Evolutionary conservation across 2,329 filamentous ascomycete genomes (phyloP).

Genomic region (Diplodia mutila): DNA sequence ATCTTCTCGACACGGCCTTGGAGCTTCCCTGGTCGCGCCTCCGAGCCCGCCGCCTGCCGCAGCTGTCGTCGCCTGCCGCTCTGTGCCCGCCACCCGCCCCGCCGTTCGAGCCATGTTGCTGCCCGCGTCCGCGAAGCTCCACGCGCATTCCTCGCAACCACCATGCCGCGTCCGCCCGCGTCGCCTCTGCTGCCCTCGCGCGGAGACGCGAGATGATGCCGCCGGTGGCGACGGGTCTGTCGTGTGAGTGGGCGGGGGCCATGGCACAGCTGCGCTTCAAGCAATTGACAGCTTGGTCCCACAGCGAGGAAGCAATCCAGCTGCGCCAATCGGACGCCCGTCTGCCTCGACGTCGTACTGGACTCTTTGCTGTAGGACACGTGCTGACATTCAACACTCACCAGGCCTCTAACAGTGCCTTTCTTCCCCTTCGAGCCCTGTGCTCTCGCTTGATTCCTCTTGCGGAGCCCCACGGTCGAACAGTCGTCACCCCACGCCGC

Average conservation of each 20-base stretch:
- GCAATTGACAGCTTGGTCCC: constrained; percentile 43
- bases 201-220: constrained; percentile 1
- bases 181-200: constrained; percentile 10
- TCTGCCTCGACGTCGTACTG: constrained; percentile 35
- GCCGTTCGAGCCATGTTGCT: background rate
- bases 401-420: constrained; percentile 28
- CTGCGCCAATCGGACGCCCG: constrained; percentile 35
- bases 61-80: background rate
- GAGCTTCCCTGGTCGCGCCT: constrained; percentile 10
- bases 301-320: constrained; percentile 38
- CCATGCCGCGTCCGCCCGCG: constrained; percentile 23
- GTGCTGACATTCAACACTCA: constrained; percentile 43
- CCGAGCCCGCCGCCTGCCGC: background rate
- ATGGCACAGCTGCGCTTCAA: constrained; percentile 34
- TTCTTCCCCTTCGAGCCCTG: constrained; percentile 33
- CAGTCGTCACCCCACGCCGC: background rate
- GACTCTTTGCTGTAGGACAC: constrained; percentile 34
- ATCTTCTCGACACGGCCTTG: constrained; percentile 13
- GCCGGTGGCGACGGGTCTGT: constrained; percentile 11
- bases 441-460: constrained; percentile 36
- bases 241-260: constrained; percentile 5
- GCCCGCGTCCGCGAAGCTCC: constrained; percentile 16
- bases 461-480: constrained; percentile 29
- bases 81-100: background rate
- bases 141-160: constrained; percentile 16